Conservation (phyloP, 352 stramenopile species). For the Blastocystis sp. region DNA sequence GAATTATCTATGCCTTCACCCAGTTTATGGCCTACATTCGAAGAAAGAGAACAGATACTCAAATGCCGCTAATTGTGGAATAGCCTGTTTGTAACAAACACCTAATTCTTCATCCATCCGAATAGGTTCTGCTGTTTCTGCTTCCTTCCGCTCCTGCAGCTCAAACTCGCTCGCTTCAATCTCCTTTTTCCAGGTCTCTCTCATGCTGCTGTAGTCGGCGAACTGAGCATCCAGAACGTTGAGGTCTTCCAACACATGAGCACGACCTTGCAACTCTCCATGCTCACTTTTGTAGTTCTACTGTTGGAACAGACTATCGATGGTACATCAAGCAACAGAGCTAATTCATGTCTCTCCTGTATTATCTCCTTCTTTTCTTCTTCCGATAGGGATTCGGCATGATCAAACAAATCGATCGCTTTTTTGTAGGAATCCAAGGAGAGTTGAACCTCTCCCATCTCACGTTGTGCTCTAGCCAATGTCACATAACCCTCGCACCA, state of each 20-base stretch:
- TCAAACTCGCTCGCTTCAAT: constrained; percentile 33
- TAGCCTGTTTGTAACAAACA: constrained; percentile 31
- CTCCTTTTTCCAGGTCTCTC: constrained; percentile 54
- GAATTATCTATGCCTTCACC: background rate
- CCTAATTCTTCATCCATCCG: background rate
- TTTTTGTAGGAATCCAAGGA: constrained; percentile 32
- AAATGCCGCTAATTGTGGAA: background rate
- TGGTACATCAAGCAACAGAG: background rate
- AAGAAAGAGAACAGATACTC: background rate
- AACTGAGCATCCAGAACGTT: background rate
- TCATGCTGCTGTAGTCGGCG: constrained; percentile 34
- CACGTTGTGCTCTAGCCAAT: constrained; percentile 12
- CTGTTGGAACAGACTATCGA: background rate
- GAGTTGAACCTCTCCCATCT: constrained; percentile 42
- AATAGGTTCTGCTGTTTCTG: background rate
- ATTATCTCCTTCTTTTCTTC: constrained; percentile 30
- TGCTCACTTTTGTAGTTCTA: constrained; percentile 49
- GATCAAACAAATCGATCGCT: background rate
- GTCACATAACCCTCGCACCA: constrained; percentile 51
- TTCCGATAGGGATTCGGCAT: background rate
- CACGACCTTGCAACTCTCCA: constrained; percentile 26
- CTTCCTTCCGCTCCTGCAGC: constrained; percentile 8
- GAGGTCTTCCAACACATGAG: constrained; percentile 27
- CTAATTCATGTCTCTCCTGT: background rate
- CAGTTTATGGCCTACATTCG: background rate